These are phyloP conservation scores for Pyrenophora tritici-repentis DNA, from an alignment of 2,329 filamentous ascomycete species.

Conservation along the genomic window DNA sequence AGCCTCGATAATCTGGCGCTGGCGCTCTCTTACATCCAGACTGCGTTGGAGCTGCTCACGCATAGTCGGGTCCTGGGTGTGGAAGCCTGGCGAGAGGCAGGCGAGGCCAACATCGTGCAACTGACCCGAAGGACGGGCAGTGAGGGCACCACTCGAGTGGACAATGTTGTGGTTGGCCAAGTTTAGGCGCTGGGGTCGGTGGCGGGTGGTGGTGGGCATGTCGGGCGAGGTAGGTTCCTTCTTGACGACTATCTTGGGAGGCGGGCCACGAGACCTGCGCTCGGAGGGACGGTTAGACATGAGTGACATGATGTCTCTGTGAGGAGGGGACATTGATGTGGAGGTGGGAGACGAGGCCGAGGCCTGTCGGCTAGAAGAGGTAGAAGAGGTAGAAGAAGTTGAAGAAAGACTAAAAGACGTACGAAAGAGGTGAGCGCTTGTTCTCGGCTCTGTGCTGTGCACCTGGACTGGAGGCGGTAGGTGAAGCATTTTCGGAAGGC, in stretches of 20 bases:
- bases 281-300: constrained; percentile 48
- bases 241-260: constrained; percentile 89
- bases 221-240: constrained; percentile 91
- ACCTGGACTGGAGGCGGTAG: constrained; percentile 47
- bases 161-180: constrained; percentile 62
- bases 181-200: constrained; percentile 77
- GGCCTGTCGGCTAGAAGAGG: constrained; percentile 22
- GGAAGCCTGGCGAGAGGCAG: constrained; percentile 92
- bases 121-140: constrained; percentile 72
- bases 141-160: constrained; percentile 52
- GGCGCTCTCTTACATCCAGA: constrained; percentile 89
- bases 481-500: constrained; percentile 46
- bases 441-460: constrained; percentile 51
- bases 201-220: constrained; percentile 71
- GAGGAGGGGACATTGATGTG: constrained; percentile 36
- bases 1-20: constrained; percentile 92
- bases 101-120: constrained; percentile 94
- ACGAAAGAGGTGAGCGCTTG: constrained; percentile 60
- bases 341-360: constrained; percentile 28
- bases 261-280: constrained; percentile 58
- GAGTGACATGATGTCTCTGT: constrained; percentile 26
- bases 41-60: constrained; percentile 93
- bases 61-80: constrained; percentile 96
- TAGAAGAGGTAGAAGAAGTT: constrained; percentile 26
- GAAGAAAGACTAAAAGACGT: constrained; percentile 45